Base-by-base conservation (phyloP, 768 basidiomycete species). In the Suillus weaverae region DNA sequence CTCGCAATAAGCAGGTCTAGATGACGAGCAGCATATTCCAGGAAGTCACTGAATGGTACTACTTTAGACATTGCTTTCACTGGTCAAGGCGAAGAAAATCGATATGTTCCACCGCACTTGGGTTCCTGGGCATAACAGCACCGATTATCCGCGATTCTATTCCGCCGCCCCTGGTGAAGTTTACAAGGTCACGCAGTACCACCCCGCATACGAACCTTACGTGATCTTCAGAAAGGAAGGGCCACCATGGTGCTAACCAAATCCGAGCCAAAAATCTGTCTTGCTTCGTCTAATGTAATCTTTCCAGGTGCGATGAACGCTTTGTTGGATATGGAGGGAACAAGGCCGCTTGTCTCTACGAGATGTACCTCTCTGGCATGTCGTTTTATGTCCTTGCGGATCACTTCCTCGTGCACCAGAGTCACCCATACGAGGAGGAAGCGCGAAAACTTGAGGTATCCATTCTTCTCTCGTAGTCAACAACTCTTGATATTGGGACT, bases 271-370 rank as follows among this genome's bases (percentile, higher is more conserved):
- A 26, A 39, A 38, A 16, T 38, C 2, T 39, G 36, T 26, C 5
- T 36, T 20, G 10, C 35, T 20, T n/a, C n/a, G 43, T 26, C 43
- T 48, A 41, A 36, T 10, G 26, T 38, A 6, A 18, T 26, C n/a
- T 13, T 60, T 26, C 50, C 65, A 94, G 92, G 92, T 95, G 94
- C 70, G 93, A 95, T 70, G 93, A 95, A 73, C 85, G 93, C 39
- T 96, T 96, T 71, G 83, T 94, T 54, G 94, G 94, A 2, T 95
- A 95, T 73, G 94, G 94, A 5, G 92, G 88, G 2, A 96, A 96
- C 81, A 96, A 96, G 75, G 94, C 94, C 2, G 94, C 95, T 11
- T 95, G 94, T 72, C 81, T 95, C 43, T 95, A 90, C 72, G 94
- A 94, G 74, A 92, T 96, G 86, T 94, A 93, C 77, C 80, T 96